Evolutionary conservation across 345 rosid genomes (phyloP).

Genomic region (Pistacia vera): DNA sequence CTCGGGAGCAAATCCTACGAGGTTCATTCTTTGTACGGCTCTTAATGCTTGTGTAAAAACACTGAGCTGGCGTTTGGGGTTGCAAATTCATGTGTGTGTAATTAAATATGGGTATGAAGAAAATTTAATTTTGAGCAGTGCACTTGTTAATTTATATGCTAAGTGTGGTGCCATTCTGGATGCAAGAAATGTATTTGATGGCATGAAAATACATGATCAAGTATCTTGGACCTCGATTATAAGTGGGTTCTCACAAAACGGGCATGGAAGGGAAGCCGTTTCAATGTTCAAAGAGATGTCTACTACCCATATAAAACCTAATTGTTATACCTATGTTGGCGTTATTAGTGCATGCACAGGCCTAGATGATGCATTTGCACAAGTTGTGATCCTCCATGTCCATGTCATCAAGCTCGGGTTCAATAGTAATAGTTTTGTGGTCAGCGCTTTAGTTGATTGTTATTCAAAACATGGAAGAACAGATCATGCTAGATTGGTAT

Average conservation of each 20-base stretch:
- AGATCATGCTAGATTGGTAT: constrained; percentile 10
- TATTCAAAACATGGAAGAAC: constrained; percentile 20
- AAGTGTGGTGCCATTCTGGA: constrained; percentile 20
- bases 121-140: constrained; percentile 26
- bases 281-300: constrained; percentile 26
- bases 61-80: background rate
- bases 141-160: constrained; percentile 31
- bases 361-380: constrained; percentile 1
- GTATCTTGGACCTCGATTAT: constrained; percentile 33
- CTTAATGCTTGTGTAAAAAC: constrained; percentile 12
- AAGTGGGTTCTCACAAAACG: constrained; percentile 29
- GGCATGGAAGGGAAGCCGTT: constrained; percentile 22
- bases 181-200: constrained; percentile 23
- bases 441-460: constrained; percentile 13
- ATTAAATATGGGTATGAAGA: constrained; percentile 18
- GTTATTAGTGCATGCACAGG: constrained; percentile 3
- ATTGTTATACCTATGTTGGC: constrained; percentile 17
- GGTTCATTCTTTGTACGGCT: constrained; percentile 17
- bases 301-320: constrained; percentile 1
- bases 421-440: constrained; percentile 9
- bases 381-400: constrained; percentile 10
- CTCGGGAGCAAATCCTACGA: constrained; percentile 18
- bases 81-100: constrained; percentile 16
- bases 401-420: constrained; percentile 13
- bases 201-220: constrained; percentile 28